Conservation (phyloP, 2,329 filamentous ascomycete genomes). For the Aureobasidium uvarum region DNA sequence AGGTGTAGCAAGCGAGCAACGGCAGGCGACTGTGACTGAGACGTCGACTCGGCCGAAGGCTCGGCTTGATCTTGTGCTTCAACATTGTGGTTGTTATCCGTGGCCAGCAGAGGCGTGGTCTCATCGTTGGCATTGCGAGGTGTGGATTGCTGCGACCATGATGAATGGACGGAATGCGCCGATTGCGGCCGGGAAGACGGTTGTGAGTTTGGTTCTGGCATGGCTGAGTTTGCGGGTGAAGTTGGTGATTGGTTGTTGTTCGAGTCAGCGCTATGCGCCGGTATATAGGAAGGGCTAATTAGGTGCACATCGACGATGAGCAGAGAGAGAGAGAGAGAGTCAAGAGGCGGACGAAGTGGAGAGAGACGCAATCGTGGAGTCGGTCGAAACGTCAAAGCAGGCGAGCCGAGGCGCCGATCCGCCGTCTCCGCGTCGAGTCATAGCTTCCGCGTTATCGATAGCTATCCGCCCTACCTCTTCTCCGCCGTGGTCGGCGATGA, state of each 20-base stretch:
- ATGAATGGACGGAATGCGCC: conserved; percentile 29
- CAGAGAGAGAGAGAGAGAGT: not conserved
- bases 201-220: conserved; percentile 5
- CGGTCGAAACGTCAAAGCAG: conserved; percentile 3
- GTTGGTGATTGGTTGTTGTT: not conserved
- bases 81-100: conserved; percentile 30
- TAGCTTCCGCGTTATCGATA: not conserved
- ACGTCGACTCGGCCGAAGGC: not conserved
- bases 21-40: conserved; percentile 35
- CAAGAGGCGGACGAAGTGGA: conserved; percentile 10
- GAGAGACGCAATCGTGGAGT: not conserved
- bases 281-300: not conserved
- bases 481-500: conserved; percentile 13
- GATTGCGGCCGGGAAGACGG: conserved; percentile 42
- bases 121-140: conserved; percentile 41
- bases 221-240: not conserved
- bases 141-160: conserved; percentile 34
- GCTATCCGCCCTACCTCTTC: conserved; percentile 1
- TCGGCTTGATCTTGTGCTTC: conserved; percentile 25
- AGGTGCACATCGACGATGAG: not conserved
- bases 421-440: not conserved
- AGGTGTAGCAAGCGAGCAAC: conserved; percentile 41
- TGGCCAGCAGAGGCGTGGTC: conserved; percentile 42
- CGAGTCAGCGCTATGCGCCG: not conserved
- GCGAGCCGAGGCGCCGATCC: conserved; percentile 14